Evolutionary conservation across 768 basidiomycete species (phyloP), one percentile per base, ranked within the genome.

Genomic region (Boletus sp.): DNA sequence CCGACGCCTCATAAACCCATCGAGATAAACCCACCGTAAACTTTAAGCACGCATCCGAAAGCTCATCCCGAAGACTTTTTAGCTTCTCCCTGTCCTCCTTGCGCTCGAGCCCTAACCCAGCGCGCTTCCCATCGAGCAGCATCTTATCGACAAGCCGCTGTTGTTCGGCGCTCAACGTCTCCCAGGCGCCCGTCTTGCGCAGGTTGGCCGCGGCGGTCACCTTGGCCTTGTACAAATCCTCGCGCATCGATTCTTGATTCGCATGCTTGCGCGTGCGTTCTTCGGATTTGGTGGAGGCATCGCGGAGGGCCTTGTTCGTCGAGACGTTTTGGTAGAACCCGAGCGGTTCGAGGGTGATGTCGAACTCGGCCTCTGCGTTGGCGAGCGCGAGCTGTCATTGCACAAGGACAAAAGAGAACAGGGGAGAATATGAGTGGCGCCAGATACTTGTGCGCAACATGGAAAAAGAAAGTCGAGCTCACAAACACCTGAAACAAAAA

Each of bases 301-400:
- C 91, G 1, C 92, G 82, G n/a, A 94, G 79, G 40, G 79, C 82
- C 66, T 90, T 85, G 51, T 77, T 75, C 1, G 83, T 74, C 27
- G 89, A 87, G 27, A 93, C 90, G 60, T 92, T 88, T 68, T 91
- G 87, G 64, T 92, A 88, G 71, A 95, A 94, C 0, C 77, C 71
- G 19, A 90, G 75, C 0, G 86, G 86, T 56, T 88, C 87, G 5
- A 75, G 66, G 34, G 73, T 63, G 9, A 67, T 62, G 46, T 83
- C 79, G 35, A 83, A 73, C 11, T 74, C 66, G 17, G 84, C 79
- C 42, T 90, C 87, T 3, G 79, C 79, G 19, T 76, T 64, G 5
- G 85, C 81, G 23, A 92, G 81, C 10, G 79, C 73, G n/a, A 78
- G 63, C 88, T 91, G 35, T 55, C 13, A 53, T 25, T 3, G 25